Percentiles rank a stretch among this genome's conserved stretches.
Evolutionary conservation across 352 stramenopile species (phyloP).

Genomic region (Globisporangium cylindrosporum): DNA sequence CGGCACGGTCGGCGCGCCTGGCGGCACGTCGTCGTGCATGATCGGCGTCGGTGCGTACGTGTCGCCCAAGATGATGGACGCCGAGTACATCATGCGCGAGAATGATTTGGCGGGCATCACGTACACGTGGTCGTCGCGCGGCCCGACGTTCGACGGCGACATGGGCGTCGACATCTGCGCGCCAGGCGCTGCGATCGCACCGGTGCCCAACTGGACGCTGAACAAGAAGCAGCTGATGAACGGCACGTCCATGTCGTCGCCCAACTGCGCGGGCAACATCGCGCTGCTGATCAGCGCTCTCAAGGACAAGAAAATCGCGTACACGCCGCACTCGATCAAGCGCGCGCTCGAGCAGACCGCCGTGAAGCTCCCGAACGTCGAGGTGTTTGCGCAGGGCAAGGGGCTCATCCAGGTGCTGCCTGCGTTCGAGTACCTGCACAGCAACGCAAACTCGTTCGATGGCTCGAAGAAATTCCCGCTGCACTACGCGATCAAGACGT

Average conservation of each 20-base stretch:
- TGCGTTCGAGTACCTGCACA: slow-evolving; percentile 64
- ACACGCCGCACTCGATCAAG: slow-evolving; percentile 87
- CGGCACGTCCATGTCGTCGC: slow-evolving; percentile 95
- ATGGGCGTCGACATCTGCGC: slow-evolving; percentile 91
- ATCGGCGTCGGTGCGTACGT: slow-evolving; percentile 94
- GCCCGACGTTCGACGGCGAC: slow-evolving; percentile 90
- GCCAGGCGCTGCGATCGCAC: slow-evolving; percentile 92
- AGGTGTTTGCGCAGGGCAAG: slow-evolving; percentile 74
- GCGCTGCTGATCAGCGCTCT: slow-evolving; percentile 91
- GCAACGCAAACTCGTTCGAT: slow-evolving; percentile 54
- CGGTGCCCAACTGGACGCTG: slow-evolving; percentile 94
- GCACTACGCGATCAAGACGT: slow-evolving; percentile 49
- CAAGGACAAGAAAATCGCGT: slow-evolving; percentile 75
- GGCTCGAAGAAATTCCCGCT: slow-evolving; percentile 63
- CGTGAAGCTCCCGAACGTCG: slow-evolving; percentile 52
- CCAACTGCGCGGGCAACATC: slow-evolving; percentile 93
- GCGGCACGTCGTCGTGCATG: slow-evolving; percentile 84
- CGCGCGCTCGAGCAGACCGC: slow-evolving; percentile 88
- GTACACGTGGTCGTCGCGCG: slow-evolving; percentile 93
- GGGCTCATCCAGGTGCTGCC: slow-evolving; percentile 80
- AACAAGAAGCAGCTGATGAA: slow-evolving; percentile 97
- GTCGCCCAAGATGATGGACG: slow-evolving; percentile 93
- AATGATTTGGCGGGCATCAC: slow-evolving; percentile 57
- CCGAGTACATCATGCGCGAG: slow-evolving; percentile 86
- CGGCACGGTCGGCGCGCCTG: slow-evolving; percentile 91